These are phyloP conservation scores for Pinus tabuliformis DNA, from an alignment of 75 land plant genomes.

Conservation along the genomic window DNA sequence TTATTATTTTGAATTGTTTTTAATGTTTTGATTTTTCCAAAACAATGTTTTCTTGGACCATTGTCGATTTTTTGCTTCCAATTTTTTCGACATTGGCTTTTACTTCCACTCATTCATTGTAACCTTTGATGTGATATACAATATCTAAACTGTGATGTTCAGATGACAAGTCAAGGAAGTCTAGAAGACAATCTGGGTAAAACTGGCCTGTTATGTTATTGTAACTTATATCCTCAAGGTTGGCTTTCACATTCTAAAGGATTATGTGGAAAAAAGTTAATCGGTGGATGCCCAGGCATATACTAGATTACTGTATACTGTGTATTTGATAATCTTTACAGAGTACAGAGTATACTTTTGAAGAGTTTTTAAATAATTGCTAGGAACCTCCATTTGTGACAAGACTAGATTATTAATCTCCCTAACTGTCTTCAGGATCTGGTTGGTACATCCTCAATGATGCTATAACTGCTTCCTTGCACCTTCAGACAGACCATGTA, in stretches of 20 bases:
- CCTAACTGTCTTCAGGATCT: conserved; percentile 89
- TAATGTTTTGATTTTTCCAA: too few relatives aligned
- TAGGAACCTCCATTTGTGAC: conserved; percentile 93
- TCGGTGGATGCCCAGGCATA: too few relatives aligned
- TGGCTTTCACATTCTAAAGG: conserved; percentile 71
- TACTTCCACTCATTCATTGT: conserved; percentile 67
- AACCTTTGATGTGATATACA: conserved; percentile 77
- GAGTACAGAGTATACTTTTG: conserved; percentile 58
- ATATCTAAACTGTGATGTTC: conserved; percentile 80
- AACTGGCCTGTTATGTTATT: conserved; percentile 62
- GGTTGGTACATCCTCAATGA: conserved; percentile 71
- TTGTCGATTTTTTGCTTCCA: too few relatives aligned
- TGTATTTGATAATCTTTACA: background rate
- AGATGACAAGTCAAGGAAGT: conserved; percentile 62
- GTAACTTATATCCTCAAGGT: conserved; percentile 80
- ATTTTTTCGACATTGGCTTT: background rate
- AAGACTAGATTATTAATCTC: conserved; percentile 84
- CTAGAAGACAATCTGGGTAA: conserved; percentile 67
- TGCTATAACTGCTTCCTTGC: conserved; percentile 71
- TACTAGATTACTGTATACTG: background rate
- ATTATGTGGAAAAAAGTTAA: background rate
- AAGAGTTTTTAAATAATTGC: conserved; percentile 57
- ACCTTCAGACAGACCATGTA: conserved; percentile 61
- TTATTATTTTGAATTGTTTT: too few relatives aligned
- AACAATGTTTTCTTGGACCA: too few relatives aligned